A percentile compares a stretch with the other conserved stretches of the same genome.
Conservation (phyloP, 495 filamentous ascomycete genomes). For the Bacidia gigantensis region DNA sequence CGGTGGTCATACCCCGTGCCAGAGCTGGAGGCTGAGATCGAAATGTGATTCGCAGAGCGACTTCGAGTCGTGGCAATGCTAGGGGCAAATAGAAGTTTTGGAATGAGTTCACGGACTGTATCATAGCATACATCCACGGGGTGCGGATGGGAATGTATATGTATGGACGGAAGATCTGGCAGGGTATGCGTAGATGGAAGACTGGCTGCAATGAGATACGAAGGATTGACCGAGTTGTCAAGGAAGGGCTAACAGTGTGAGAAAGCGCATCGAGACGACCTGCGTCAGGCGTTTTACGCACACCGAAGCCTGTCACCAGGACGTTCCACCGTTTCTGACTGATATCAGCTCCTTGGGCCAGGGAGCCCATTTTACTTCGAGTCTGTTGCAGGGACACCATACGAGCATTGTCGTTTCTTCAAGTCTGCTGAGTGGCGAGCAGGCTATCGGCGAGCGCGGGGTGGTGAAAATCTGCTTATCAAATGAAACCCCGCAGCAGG, state of each 20-base stretch:
- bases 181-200: slow-evolving; percentile 27
- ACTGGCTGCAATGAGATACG: slow-evolving; percentile 49
- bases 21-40: no score
- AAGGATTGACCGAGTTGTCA: slow-evolving; percentile 52
- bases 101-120: slow-evolving; percentile 46
- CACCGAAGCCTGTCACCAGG: slow-evolving; percentile 59
- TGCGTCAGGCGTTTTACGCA: slow-evolving; percentile 26
- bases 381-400: not conserved
- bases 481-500: no score
- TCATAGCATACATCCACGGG: slow-evolving; percentile 58
- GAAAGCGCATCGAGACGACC: not conserved
- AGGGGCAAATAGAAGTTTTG: slow-evolving; percentile 32
- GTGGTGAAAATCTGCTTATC: not conserved
- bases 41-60: no score
- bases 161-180: slow-evolving; percentile 37
- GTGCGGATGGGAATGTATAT: slow-evolving; percentile 48
- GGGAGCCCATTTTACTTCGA: slow-evolving; percentile 15
- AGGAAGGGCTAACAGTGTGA: slow-evolving; percentile 46
- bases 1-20: not conserved
- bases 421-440: not conserved
- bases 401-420: no score
- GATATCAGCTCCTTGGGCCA: not conserved
- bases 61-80: slow-evolving; percentile 7
- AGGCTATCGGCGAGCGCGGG: not conserved
- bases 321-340: slow-evolving; percentile 39